phyloP scores from a whole-genome alignment of 805 yeast species.

The Wilhelminamyces savonicus region DNA sequence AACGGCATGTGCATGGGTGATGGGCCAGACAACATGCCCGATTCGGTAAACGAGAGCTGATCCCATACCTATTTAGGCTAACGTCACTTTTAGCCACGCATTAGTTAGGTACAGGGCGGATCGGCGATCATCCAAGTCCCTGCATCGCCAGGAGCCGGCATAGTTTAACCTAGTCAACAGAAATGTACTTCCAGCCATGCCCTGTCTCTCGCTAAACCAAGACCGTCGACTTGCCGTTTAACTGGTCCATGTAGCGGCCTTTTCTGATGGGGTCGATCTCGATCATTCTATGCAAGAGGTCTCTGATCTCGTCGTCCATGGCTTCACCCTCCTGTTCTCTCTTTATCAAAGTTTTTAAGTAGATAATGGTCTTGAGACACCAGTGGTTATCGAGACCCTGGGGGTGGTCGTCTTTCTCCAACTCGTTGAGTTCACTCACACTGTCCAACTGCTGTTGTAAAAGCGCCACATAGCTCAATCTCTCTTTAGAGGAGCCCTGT shows the following conservation, averaged over 20 bases:
- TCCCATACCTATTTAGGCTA: too few relatives aligned
- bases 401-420: slow-evolving; percentile 61
- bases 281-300: slow-evolving; percentile 37
- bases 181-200: too few relatives aligned
- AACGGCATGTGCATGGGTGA: too few relatives aligned
- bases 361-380: slow-evolving; percentile 64
- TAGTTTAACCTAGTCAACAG: too few relatives aligned
- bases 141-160: too few relatives aligned
- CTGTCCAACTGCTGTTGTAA: slow-evolving; percentile 40
- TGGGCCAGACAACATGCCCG: too few relatives aligned
- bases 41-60: too few relatives aligned
- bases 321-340: slow-evolving; percentile 4
- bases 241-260: slow-evolving; percentile 48
- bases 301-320: slow-evolving; percentile 24
- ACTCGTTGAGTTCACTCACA: slow-evolving; percentile 58
- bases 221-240: slow-evolving; percentile 4
- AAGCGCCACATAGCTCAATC: slow-evolving; percentile 26
- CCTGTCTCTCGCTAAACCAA: slow-evolving; percentile 20
- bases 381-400: slow-evolving; percentile 55
- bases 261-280: slow-evolving; percentile 60
- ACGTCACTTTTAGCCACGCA: too few relatives aligned
- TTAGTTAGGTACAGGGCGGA: too few relatives aligned
- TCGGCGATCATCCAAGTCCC: too few relatives aligned
- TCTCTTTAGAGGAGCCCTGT: slow-evolving; percentile 4
- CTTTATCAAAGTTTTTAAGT: slow-evolving; percentile 30